phyloP scores from a whole-genome alignment of 106 monocot species.

The Chionographis japonica region DNA sequence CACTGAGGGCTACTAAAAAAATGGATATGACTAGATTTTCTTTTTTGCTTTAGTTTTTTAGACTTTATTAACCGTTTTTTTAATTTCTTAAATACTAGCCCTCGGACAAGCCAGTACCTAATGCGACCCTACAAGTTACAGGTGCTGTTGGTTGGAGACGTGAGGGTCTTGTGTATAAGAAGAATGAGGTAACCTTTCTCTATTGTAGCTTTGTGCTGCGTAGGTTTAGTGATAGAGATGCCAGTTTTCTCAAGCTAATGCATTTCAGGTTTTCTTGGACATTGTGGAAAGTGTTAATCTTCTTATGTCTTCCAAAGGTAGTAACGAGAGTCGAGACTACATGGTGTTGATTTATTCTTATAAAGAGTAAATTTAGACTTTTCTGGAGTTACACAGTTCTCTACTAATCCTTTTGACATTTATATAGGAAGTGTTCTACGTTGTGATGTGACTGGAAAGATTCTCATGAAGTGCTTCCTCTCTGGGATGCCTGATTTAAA shows the following conservation, averaged over 20 bases:
- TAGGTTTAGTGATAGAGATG: not conserved
- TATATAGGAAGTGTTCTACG: constrained; percentile 87
- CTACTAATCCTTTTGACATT: constrained; percentile 6
- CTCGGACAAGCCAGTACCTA: constrained; percentile 81
- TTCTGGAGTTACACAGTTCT: not conserved
- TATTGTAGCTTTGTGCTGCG: constrained; percentile 1
- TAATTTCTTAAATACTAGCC: constrained; percentile 37
- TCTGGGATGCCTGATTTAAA: constrained; percentile 99
- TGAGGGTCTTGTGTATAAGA: constrained; percentile 95
- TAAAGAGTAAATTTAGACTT: not conserved
- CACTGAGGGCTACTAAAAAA: too few relatives aligned
- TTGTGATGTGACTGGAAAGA: constrained; percentile 98
- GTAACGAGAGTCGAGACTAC: not conserved
- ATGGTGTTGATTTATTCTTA: not conserved
- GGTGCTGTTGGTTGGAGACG: constrained; percentile 99
- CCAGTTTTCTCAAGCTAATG: not conserved
- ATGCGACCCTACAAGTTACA: constrained; percentile 99
- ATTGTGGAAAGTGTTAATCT: constrained; percentile 99
- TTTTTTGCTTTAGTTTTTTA: too few relatives aligned
- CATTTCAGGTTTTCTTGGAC: constrained; percentile 90
- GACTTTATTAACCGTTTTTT: not conserved
- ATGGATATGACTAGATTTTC: too few relatives aligned
- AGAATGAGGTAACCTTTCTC: constrained; percentile 73
- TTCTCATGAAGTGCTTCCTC: constrained; percentile 99
- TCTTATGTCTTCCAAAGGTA: constrained; percentile 99